Evolutionary conservation across 2,329 filamentous ascomycete species (phyloP).

Genomic region (Thelonectria rubi): DNA sequence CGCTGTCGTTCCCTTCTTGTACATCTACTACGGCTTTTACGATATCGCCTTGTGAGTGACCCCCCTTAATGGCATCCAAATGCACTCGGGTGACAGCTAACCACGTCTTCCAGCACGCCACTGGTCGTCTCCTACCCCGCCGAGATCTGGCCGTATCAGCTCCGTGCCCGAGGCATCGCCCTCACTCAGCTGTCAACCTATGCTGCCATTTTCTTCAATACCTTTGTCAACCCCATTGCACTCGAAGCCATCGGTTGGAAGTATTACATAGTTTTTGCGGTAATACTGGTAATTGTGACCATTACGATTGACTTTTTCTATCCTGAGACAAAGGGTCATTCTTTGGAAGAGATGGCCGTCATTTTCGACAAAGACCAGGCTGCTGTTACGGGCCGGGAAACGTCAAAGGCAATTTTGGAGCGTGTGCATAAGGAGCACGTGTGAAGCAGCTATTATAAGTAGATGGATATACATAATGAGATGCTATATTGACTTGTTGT

Average conservation of each 20-base stretch:
- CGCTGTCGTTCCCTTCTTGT: conserved; percentile 1
- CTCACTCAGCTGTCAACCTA: conserved; percentile 20
- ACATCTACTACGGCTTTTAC: conserved; percentile 29
- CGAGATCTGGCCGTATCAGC: conserved; percentile 39
- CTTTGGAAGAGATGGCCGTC: conserved; percentile 28
- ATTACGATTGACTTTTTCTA: conserved; percentile 26
- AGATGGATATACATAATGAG: no score
- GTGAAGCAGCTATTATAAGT: not conserved
- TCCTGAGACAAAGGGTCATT: conserved; percentile 29
- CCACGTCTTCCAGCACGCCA: conserved; percentile 10
- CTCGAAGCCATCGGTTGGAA: conserved; percentile 28
- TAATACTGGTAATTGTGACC: conserved; percentile 21
- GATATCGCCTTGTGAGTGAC: conserved; percentile 25
- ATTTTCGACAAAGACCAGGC: conserved; percentile 26
- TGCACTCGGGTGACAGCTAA: not conserved
- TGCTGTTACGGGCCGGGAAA: not conserved
- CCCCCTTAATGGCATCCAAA: not conserved
- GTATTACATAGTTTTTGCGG: conserved; percentile 29
- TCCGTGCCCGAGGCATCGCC: conserved; percentile 27
- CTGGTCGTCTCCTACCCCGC: conserved; percentile 28
- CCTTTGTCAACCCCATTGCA: conserved; percentile 28
- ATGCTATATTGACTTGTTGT: no score
- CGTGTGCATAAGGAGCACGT: not conserved
- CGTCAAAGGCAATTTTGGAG: not conserved
- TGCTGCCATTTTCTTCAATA: conserved; percentile 22